Conservation (phyloP, 345 rosid species). For the Capsella bursapastoris region DNA sequence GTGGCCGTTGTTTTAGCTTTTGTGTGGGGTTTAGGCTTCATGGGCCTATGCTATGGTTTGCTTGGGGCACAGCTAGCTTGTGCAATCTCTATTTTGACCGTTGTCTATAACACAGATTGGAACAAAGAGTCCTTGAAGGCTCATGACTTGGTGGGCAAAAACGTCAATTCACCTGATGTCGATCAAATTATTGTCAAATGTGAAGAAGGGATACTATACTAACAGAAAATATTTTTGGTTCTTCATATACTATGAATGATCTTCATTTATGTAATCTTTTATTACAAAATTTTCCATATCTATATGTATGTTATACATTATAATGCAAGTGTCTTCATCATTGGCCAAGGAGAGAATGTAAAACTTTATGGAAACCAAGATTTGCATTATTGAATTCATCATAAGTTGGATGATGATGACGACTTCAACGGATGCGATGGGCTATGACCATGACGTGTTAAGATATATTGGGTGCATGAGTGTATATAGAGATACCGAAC, state of each 20-base stretch:
- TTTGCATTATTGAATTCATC: constrained; percentile 36
- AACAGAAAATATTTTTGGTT: constrained; percentile 14
- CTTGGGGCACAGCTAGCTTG: constrained; percentile 84
- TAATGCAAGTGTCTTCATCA: constrained; percentile 17
- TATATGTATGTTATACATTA: neutral
- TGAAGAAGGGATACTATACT: constrained; percentile 48
- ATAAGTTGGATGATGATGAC: constrained; percentile 26
- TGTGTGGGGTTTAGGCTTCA: constrained; percentile 63
- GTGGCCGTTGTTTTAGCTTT: constrained; percentile 68
- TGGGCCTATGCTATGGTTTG: constrained; percentile 91
- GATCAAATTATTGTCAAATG: constrained; percentile 49
- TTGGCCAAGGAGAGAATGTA: constrained; percentile 24
- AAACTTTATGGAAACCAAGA: constrained; percentile 23
- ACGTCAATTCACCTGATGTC: constrained; percentile 39
- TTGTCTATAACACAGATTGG: constrained; percentile 81
- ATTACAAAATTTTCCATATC: constrained; percentile 16
- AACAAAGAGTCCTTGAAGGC: constrained; percentile 73
- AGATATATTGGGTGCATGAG: constrained; percentile 33
- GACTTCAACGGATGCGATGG: constrained; percentile 31
- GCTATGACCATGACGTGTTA: constrained; percentile 33
- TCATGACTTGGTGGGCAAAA: constrained; percentile 60
- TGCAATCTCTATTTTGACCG: constrained; percentile 63
- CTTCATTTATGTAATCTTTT: constrained; percentile 14
- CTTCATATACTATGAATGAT: constrained; percentile 6
- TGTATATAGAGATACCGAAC: constrained; percentile 40